phyloP scores from a whole-genome alignment of 1,284 basidiomycete species.

The Thecaphora thlaspeos region DNA sequence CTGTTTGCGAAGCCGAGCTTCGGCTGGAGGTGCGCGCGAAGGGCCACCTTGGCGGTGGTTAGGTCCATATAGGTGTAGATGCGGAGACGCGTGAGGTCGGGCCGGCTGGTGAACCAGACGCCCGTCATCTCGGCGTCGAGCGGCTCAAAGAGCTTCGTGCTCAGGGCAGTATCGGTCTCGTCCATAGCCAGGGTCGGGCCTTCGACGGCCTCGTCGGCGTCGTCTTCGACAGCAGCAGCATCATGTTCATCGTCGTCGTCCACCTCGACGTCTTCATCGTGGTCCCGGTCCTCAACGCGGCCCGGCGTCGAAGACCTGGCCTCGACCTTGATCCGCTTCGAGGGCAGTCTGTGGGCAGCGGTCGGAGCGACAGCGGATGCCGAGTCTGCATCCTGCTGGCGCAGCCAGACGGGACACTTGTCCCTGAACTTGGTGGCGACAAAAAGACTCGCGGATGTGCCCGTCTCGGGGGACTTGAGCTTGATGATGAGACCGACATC shows the following conservation, averaged over 20 bases:
- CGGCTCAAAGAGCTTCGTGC: constrained; percentile 18
- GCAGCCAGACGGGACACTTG: constrained; percentile 30
- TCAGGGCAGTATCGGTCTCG: background rate
- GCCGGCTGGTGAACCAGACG: constrained; percentile 40
- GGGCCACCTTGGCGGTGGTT: constrained; percentile 20
- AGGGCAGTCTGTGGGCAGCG: background rate
- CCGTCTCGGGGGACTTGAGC: constrained; percentile 44
- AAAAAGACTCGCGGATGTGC: constrained; percentile 34
- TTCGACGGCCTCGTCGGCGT: constrained; percentile 9
- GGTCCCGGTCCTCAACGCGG: constrained; percentile 1
- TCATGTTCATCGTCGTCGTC: constrained; percentile 14
- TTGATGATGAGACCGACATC: constrained; percentile 30
- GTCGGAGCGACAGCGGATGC: too few species aligned
- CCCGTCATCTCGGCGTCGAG: constrained; percentile 18
- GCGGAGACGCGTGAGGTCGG: constrained; percentile 34
- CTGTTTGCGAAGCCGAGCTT: constrained; percentile 14
- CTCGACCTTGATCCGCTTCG: background rate
- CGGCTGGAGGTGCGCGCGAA: constrained; percentile 8
- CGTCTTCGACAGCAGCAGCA: constrained; percentile 2
- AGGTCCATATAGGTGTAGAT: constrained; percentile 22
- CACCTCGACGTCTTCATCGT: background rate
- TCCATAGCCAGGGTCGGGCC: constrained; percentile 2
- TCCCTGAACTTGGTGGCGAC: constrained; percentile 29
- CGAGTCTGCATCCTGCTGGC: constrained; percentile 28
- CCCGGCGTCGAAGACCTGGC: constrained; percentile 1